Evolutionary conservation across 2,329 filamentous ascomycete genomes (phyloP).

Genomic region (Exophiala spinifera): DNA sequence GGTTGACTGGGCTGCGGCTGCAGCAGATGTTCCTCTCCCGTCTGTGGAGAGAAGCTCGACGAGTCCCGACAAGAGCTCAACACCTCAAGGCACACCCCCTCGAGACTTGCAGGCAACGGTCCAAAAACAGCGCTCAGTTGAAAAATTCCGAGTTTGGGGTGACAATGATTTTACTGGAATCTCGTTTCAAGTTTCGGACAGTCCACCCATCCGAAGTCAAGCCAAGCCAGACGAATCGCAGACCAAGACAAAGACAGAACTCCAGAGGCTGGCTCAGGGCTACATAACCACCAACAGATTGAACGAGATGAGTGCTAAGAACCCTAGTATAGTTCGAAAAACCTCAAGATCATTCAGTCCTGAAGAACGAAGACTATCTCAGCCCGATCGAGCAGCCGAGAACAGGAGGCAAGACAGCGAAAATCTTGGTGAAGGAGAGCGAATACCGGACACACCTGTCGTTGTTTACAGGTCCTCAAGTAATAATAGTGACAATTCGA

Average conservation of each 20-base stretch:
- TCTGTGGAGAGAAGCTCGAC: conserved; percentile 21
- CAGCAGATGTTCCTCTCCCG: conserved; percentile 25
- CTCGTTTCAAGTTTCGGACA: conserved; percentile 34
- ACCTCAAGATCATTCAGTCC: conserved; percentile 21
- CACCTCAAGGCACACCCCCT: conserved; percentile 24
- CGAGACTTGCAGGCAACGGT: conserved; percentile 21
- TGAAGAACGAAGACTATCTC: conserved; percentile 14
- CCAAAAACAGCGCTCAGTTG: conserved; percentile 21
- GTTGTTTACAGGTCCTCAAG: conserved; percentile 35
- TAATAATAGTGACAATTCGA: conserved; percentile 12
- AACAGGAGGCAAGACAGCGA: not conserved
- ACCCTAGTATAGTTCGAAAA: conserved; percentile 21
- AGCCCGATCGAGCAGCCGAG: conserved; percentile 7
- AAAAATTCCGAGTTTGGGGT: conserved; percentile 27
- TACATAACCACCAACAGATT: conserved; percentile 24
- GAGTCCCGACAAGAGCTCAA: conserved; percentile 15
- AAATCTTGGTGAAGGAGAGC: conserved; percentile 27
- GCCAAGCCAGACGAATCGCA: conserved; percentile 21
- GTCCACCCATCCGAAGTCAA: conserved; percentile 32
- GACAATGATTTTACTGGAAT: conserved; percentile 33
- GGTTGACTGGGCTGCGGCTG: conserved; percentile 27
- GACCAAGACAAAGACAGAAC: conserved; percentile 28
- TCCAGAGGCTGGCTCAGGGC: no score
- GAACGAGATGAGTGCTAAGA: conserved; percentile 23
- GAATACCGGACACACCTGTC: conserved; percentile 39